Conservation (phyloP, 495 filamentous ascomycete genomes). For the Penicillium argentinense region DNA sequence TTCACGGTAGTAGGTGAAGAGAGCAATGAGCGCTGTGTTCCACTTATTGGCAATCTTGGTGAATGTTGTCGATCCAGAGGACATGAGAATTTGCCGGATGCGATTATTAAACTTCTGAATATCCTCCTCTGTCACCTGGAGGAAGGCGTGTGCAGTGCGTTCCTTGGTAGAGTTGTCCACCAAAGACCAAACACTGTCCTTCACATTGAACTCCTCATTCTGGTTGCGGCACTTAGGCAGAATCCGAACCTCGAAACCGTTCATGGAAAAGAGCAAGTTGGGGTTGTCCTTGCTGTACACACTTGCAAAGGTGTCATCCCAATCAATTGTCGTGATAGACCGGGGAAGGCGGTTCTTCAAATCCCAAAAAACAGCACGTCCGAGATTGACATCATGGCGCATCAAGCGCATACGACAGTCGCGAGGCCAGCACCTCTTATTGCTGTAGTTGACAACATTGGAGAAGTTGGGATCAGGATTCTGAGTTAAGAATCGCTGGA, state of each 20-base stretch:
- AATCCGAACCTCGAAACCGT: slow-evolving; percentile 95
- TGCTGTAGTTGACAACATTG: slow-evolving; percentile 98
- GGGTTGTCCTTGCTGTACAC: slow-evolving; percentile 99
- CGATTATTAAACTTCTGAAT: slow-evolving; percentile 99
- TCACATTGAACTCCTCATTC: slow-evolving; percentile 94
- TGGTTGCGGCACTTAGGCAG: slow-evolving; percentile 93
- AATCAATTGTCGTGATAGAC: slow-evolving; percentile 95
- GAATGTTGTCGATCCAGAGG: slow-evolving; percentile 96
- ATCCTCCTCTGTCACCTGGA: slow-evolving; percentile 97
- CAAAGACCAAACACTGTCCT: slow-evolving; percentile 97
- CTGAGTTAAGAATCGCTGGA: slow-evolving; percentile 96
- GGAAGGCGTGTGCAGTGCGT: slow-evolving; percentile 94
- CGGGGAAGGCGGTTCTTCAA: slow-evolving; percentile 94
- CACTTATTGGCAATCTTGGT: slow-evolving; percentile 99
- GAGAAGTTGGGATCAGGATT: slow-evolving; percentile 99
- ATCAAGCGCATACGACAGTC: slow-evolving; percentile 98
- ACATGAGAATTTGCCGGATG: slow-evolving; percentile 98
- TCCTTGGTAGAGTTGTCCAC: slow-evolving; percentile 97
- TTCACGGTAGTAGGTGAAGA: slow-evolving; percentile 99
- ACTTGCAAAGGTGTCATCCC: slow-evolving; percentile 99
- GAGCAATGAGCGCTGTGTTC: slow-evolving; percentile 97
- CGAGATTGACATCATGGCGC: slow-evolving; percentile 98
- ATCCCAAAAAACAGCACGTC: slow-evolving; percentile 98
- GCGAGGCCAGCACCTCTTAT: slow-evolving; percentile 99
- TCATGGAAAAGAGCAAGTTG: slow-evolving; percentile 97